These are phyloP conservation scores for Pythium pyrilobum DNA, from an alignment of 352 stramenopile species.

Conservation along the genomic window DNA sequence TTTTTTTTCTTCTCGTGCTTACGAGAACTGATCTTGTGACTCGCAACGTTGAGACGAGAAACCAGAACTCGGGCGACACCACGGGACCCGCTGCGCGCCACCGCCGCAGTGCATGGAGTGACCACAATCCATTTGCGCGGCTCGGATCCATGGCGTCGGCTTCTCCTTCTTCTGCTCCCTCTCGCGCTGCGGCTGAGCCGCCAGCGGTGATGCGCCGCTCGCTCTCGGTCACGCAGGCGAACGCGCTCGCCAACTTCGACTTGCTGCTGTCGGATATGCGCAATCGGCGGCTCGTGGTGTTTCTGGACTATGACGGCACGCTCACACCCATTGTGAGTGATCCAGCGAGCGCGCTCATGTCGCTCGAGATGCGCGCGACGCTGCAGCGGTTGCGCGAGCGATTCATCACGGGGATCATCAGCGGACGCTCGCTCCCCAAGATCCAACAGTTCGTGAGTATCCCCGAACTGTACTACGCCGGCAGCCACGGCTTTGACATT, in stretches of 20 bases:
- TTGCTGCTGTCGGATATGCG: slow-evolving; percentile 44
- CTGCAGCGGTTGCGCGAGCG: slow-evolving; percentile 71
- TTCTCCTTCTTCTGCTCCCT: background rate
- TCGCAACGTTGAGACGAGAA: background rate
- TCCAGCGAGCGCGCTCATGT: slow-evolving; percentile 63
- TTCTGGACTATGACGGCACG: slow-evolving; percentile 89
- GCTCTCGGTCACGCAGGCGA: slow-evolving; percentile 68
- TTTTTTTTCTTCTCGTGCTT: background rate
- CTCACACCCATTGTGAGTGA: slow-evolving; percentile 89
- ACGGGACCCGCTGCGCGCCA: too few relatives aligned
- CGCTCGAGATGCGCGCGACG: slow-evolving; percentile 56
- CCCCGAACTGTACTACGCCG: slow-evolving; percentile 85
- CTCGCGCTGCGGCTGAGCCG: background rate
- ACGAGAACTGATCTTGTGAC: too few relatives aligned
- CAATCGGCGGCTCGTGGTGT: slow-evolving; percentile 68
- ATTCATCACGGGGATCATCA: slow-evolving; percentile 86
- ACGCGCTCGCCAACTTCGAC: slow-evolving; percentile 69
- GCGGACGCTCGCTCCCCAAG: slow-evolving; percentile 79
- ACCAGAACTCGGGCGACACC: background rate
- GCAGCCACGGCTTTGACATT: slow-evolving; percentile 90
- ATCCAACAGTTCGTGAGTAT: slow-evolving; percentile 88
- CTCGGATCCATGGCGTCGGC: background rate
- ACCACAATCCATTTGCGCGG: slow-evolving; percentile 2
- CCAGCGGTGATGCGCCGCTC: slow-evolving; percentile 11
- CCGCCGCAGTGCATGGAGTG: too few relatives aligned